These are phyloP conservation scores for Diaporthe citriasiana DNA, from an alignment of 2,329 filamentous ascomycete species.

Conservation along the genomic window DNA sequence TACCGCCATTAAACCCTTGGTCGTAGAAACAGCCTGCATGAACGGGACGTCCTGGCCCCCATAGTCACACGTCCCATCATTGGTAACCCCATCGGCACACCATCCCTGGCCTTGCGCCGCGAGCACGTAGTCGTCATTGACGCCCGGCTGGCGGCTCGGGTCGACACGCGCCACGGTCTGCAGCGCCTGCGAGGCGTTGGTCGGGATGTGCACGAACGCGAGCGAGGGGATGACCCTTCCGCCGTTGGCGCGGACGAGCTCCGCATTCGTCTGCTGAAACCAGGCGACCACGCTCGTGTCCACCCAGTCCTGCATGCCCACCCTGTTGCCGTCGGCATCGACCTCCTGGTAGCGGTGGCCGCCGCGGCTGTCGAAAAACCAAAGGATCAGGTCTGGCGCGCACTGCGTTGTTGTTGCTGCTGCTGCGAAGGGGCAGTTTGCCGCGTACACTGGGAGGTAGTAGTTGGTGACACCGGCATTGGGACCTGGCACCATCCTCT, in stretches of 20 bases:
- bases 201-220: constrained; percentile 65
- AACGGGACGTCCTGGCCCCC: constrained; percentile 66
- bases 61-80: constrained; percentile 47
- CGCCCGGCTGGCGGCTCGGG: constrained; percentile 50
- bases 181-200: constrained; percentile 50
- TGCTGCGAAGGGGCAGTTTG: constrained; percentile 39
- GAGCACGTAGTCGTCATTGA: constrained; percentile 52
- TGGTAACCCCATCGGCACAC: constrained; percentile 49
- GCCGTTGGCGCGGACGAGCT: constrained; percentile 47
- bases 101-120: constrained; percentile 52
- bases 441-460: constrained; percentile 49
- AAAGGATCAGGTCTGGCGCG: constrained; percentile 60
- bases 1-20: constrained; percentile 63
- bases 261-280: constrained; percentile 56
- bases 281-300: constrained; percentile 59
- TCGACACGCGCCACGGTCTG: constrained; percentile 49
- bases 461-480: constrained; percentile 50
- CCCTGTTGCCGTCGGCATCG: constrained; percentile 40
- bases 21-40: constrained; percentile 67
- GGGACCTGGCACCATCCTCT: constrained; percentile 45
- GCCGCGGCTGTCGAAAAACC: constrained; percentile 73
- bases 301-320: constrained; percentile 58
- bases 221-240: constrained; percentile 59
- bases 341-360: constrained; percentile 57
- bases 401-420: constrained; percentile 16